These are phyloP conservation scores for Rhizopus sp. DNA, from an alignment of 371 early-diverging fungal species.

Conservation along the genomic window DNA sequence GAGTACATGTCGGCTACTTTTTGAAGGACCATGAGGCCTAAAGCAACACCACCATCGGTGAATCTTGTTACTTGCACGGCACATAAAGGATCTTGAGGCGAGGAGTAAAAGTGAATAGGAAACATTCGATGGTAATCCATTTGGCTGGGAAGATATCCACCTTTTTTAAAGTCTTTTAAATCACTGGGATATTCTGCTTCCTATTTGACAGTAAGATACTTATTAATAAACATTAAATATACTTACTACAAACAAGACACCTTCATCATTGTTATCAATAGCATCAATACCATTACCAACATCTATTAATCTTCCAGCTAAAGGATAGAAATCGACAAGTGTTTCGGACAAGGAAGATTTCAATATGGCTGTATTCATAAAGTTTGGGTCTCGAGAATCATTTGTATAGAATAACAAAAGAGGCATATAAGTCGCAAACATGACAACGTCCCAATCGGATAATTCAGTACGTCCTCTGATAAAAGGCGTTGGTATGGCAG, in stretches of 20 bases:
- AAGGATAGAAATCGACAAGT: slow-evolving; percentile 35
- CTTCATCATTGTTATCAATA: slow-evolving; percentile 37
- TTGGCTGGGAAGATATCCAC: slow-evolving; percentile 39
- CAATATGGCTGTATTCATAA: slow-evolving; percentile 33
- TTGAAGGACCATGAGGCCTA: slow-evolving; percentile 43
- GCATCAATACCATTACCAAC: slow-evolving; percentile 42
- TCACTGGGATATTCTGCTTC: slow-evolving; percentile 36
- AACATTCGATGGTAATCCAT: slow-evolving; percentile 46
- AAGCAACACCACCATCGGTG: slow-evolving; percentile 37
- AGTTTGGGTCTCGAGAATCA: slow-evolving; percentile 17
- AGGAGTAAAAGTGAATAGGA: slow-evolving; percentile 44
- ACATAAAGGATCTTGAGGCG: slow-evolving; percentile 33
- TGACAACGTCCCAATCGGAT: slow-evolving; percentile 47
- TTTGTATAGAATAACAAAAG: slow-evolving; percentile 37
- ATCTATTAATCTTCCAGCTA: slow-evolving; percentile 40
- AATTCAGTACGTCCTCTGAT: slow-evolving; percentile 21
- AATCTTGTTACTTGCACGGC: slow-evolving; percentile 41
- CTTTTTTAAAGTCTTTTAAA: slow-evolving; percentile 19
- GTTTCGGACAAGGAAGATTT: slow-evolving; percentile 21
- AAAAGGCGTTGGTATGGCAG: slow-evolving; percentile 22
- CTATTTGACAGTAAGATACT: slow-evolving; percentile 7
- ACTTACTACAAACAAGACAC: slow-evolving; percentile 35
- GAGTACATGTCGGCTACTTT: slow-evolving; percentile 45
- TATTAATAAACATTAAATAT: not conserved
- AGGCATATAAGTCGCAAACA: slow-evolving; percentile 47